A percentile compares a stretch with the other conserved stretches of the same genome.
phyloP scores from a whole-genome alignment of 371 early-diverging fungal species.

The Mortierella sp. region DNA sequence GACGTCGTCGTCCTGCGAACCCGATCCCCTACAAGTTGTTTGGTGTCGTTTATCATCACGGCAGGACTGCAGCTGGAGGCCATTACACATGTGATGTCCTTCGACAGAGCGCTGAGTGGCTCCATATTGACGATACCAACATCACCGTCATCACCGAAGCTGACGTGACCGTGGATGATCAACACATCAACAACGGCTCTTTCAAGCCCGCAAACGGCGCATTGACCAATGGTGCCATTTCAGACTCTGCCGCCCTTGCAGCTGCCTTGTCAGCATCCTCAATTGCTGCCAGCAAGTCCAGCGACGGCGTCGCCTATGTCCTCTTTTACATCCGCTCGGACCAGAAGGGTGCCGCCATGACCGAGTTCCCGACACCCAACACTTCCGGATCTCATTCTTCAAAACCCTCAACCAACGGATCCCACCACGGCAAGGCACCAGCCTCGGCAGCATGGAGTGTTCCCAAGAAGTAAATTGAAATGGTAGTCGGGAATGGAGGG shows the following conservation, averaged over 20 bases:
- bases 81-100: slow-evolving; percentile 97
- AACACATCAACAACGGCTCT: slow-evolving; percentile 51
- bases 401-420: slow-evolving; percentile 31
- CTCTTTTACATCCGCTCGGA: slow-evolving; percentile 67
- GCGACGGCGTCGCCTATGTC: slow-evolving; percentile 69
- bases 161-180: slow-evolving; percentile 72
- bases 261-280: slow-evolving; percentile 50
- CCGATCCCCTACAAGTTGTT: slow-evolving; percentile 69
- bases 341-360: slow-evolving; percentile 24
- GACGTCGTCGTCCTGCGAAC: slow-evolving; percentile 56
- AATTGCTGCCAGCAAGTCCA: slow-evolving; percentile 52
- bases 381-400: not conserved
- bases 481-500: not conserved
- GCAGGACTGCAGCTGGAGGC: slow-evolving; percentile 89
- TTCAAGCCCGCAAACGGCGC: slow-evolving; percentile 30
- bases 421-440: slow-evolving; percentile 20
- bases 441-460: slow-evolving; percentile 34
- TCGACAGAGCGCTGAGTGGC: slow-evolving; percentile 85
- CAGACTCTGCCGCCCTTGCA: slow-evolving; percentile 40
- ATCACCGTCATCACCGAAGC: slow-evolving; percentile 74
- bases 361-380: slow-evolving; percentile 12
- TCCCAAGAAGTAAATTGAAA: slow-evolving; percentile 30
- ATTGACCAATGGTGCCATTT: slow-evolving; percentile 21
- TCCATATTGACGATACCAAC: slow-evolving; percentile 91
- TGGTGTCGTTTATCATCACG: slow-evolving; percentile 97